Base-by-base conservation (phyloP, 2,329 filamentous ascomycete species). In the Mollisia scopiformis region DNA sequence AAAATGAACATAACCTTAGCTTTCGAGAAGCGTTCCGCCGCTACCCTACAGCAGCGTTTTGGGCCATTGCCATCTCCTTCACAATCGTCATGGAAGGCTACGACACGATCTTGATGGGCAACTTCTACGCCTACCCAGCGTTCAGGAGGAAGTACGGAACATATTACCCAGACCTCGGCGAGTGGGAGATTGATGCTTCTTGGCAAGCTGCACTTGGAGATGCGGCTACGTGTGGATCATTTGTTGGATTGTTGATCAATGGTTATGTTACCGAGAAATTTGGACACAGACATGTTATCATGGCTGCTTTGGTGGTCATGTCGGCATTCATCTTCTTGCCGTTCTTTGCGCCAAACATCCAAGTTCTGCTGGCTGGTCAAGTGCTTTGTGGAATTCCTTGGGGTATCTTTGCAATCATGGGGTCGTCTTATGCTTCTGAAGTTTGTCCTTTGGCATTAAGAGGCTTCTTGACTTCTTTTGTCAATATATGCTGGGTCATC, bases 401-500 rank as follows among this genome's bases (percentile, higher is more conserved):
- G 79, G 79, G 79, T 49, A 77, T 81, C 4, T 81, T 81, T 70
- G 78, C 66, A 10, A 80, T 79, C 2, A 58, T 67, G 16, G 66
- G 64, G 0, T 64, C 67, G 2, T 60, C 67, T 3, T 69, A 69
- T 49, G 68, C 68, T 11, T 78, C 77, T 25, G 81, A 83, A 64
- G 79, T 83, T 28, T 82, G 79, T 57, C 81, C 81, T 1, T 77
- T 82, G 30, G 78, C 79, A 23, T 71, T 84, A 7, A 76, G 81
- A 55, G 79, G 77, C 16, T 82, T 82, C 63, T 73, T 82, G 49
- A 82, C 80, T 0, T 80, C 80, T 0, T 82, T 81, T 52, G 78
- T 81, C 61, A 80, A 81, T 66, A 76, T 81, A 66, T 82, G 81
- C 75, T 84, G 81, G 80, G 80, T 30, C 10, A 59, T 80, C 5